Evolutionary conservation across 2,329 filamentous ascomycete species (phyloP).

Genomic region (Xylaria sp.): DNA sequence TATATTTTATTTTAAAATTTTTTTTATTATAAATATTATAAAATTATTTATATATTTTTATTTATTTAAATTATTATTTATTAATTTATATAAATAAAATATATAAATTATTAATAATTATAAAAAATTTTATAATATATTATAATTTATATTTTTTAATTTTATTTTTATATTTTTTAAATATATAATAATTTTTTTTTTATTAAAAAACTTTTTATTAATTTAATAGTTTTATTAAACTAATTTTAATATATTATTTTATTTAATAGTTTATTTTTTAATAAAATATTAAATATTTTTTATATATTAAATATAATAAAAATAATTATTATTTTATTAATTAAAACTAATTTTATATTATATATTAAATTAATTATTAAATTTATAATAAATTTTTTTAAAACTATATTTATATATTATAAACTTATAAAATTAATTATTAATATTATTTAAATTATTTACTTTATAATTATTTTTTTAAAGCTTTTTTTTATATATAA

Average conservation of each 20-base stretch:
- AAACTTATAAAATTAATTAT: constrained; percentile 14
- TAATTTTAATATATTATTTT: too few species aligned
- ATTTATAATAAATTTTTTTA: constrained; percentile 21
- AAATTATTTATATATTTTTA: constrained; percentile 20
- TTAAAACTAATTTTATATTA: constrained; percentile 17
- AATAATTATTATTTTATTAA: not conserved
- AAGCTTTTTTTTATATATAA: constrained; percentile 21
- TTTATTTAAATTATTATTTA: not conserved
- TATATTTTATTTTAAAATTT: constrained; percentile 26
- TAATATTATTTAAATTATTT: constrained; percentile 6
- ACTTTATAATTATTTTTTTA: constrained; percentile 11
- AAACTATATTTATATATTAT: constrained; percentile 11
- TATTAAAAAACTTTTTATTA: constrained; percentile 26
- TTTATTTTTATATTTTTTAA: constrained; percentile 16
- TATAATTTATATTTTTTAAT: constrained; percentile 13
- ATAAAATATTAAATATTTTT: too few species aligned
- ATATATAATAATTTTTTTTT: constrained; percentile 22
- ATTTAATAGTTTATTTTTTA: not conserved
- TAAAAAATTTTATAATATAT: constrained; percentile 22
- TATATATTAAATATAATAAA: too few species aligned
- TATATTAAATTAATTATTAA: constrained; percentile 23
- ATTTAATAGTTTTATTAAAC: not conserved
- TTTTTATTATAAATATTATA: constrained; percentile 8
- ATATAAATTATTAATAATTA: constrained; percentile 28
- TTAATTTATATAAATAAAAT: constrained; percentile 27